phyloP scores from a whole-genome alignment of 176 grass and related monocot species.

The Melocanna baccifera region DNA sequence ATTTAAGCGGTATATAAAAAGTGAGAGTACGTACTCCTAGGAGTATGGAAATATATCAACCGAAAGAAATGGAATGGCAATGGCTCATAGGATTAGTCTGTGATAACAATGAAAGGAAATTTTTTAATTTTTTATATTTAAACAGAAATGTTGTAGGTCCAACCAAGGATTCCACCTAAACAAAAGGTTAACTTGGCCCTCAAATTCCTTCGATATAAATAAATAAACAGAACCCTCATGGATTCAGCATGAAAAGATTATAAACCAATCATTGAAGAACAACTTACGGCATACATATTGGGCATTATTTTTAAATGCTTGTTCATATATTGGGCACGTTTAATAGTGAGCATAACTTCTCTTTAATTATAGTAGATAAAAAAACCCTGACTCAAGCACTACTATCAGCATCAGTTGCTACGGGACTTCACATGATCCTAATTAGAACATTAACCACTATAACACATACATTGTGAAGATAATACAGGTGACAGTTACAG shows the following conservation, averaged over 20 bases:
- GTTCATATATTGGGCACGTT: not conserved
- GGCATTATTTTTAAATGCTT: not conserved
- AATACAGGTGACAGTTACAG: not conserved
- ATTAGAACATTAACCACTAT: not conserved
- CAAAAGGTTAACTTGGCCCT: not conserved
- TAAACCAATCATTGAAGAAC: not conserved
- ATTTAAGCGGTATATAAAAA: too few relatives aligned
- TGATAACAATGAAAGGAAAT: too few relatives aligned
- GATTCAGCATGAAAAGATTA: not conserved
- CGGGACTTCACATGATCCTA: not conserved
- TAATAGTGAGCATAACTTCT: not conserved
- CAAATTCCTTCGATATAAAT: not conserved
- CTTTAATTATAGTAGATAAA: not conserved
- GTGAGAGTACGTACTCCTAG: too few relatives aligned
- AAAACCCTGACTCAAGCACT: not conserved
- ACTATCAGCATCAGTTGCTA: not conserved
- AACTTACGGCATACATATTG: not conserved
- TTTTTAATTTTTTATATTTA: not conserved
- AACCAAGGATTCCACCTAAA: not conserved
- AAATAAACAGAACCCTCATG: not conserved
- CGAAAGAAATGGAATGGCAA: too few relatives aligned
- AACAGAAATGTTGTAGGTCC: not conserved
- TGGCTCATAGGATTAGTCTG: not conserved
- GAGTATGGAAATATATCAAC: too few relatives aligned
- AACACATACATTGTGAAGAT: conserved; percentile 1